Percentiles rank a stretch among this genome's conserved stretches.
Conservation (phyloP, 1,284 basidiomycete genomes). For the Uromyces viciae-fabae region DNA sequence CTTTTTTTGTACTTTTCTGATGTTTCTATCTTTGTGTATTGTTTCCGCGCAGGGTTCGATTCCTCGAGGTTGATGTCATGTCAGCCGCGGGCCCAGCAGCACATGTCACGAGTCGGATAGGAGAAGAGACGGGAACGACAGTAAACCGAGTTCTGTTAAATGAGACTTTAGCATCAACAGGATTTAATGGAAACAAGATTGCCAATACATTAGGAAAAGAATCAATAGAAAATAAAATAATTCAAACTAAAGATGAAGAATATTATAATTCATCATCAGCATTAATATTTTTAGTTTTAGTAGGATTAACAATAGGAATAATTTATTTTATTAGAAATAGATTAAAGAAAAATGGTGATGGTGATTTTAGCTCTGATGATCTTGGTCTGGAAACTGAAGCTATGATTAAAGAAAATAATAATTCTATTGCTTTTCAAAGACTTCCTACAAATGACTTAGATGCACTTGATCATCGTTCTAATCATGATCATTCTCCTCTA, state of each 20-base stretch:
- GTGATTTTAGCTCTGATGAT: conserved; percentile 22
- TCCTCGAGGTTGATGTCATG: conserved; percentile 83
- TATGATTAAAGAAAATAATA: neutral
- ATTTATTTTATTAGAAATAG: conserved; percentile 68
- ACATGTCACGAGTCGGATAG: conserved; percentile 71
- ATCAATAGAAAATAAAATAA: neutral
- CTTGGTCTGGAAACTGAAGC: neutral
- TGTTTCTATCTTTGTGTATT: conserved; percentile 51
- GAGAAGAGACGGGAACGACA: conserved; percentile 63
- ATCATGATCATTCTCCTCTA: neutral
- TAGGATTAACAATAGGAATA: conserved; percentile 66
- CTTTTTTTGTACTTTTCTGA: neutral
- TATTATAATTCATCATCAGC: conserved; percentile 90
- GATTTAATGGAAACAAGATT: conserved; percentile 68
- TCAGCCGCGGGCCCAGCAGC: conserved; percentile 68
- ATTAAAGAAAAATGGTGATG: conserved; percentile 46
- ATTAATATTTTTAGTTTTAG: conserved; percentile 71
- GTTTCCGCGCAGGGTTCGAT: conserved; percentile 61
- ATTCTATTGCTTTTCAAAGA: neutral
- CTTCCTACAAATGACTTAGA: conserved; percentile 1
- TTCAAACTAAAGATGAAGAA: conserved; percentile 57
- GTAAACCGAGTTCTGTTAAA: conserved; percentile 53
- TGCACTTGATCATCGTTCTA: neutral
- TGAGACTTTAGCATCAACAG: conserved; percentile 42
- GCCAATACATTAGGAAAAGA: conserved; percentile 24